Evolutionary conservation across 2,329 filamentous ascomycete genomes (phyloP), one percentile per base, ranked within the genome.

Genomic region (Didymella lethalis): DNA sequence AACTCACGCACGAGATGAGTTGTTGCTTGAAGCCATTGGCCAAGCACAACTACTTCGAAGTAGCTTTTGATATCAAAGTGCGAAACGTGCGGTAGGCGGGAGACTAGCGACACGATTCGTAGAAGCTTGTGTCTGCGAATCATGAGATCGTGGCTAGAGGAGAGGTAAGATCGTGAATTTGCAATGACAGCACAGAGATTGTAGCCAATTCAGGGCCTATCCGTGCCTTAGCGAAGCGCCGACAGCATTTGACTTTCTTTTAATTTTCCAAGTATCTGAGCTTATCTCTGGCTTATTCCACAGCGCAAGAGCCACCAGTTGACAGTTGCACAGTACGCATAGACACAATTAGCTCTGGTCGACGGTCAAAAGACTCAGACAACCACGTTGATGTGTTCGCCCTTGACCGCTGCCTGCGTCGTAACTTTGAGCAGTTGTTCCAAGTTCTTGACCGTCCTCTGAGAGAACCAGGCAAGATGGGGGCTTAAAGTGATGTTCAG

Each of bases 391-490:
- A 75, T 71, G 18, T 73, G 71, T 26, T 71, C 78, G 52, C 75
- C 82, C 54, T 60, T 69, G 28, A 71, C 73, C 73, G 79, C 83
- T 1, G 63, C 77, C 64, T 84, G 83, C 10, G 85, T 73, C 31
- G 82, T 84, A 34, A 75, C 70, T 64, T 79, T 82, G 36, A 82
- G 62, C 16, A 80, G 77, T 31, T 72, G 69, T 12, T 77, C 75
- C 41, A 84, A 77, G 38, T 81, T 84, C 44, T 77, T 72, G 57
- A 82, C 74, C 4, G 82, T 85, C 62, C 73, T 78, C 46, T 78
- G 75, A 1, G 82, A 79, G 62, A 79, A 81, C 84, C 84, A 86
- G 0, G 84, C 84, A 38, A 85, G 61, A 72, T 86, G 84, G 18
- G 83, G 83, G 47, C 77, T 83, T 40, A 84, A 64, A 0, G 83